Evolutionary conservation across 805 yeast genomes (phyloP).

Genomic region (Yamadazyma nakazawae): DNA sequence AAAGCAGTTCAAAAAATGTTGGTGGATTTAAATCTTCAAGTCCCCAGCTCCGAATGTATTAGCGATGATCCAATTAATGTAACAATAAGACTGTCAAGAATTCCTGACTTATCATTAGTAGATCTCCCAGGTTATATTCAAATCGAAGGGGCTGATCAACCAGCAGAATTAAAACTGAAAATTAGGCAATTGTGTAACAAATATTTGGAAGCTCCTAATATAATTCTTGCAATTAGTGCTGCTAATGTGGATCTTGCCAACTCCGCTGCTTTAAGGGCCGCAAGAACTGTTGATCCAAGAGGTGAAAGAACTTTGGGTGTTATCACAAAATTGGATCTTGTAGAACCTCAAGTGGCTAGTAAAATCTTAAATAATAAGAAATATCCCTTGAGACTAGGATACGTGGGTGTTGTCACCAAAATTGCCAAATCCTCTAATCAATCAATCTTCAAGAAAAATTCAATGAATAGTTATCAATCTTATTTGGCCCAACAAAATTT

Average conservation of each 20-base stretch:
- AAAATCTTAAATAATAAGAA: conserved; percentile 67
- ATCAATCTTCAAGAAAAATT: conserved; percentile 46
- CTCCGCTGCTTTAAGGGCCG: conserved; percentile 89
- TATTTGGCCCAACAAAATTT: conserved; percentile 65
- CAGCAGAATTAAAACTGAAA: conserved; percentile 71
- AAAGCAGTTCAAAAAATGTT: conserved; percentile 83
- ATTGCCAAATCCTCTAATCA: conserved; percentile 44
- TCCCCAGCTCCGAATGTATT: conserved; percentile 79
- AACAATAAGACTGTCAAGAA: conserved; percentile 82
- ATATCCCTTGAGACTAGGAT: conserved; percentile 93
- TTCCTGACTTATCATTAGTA: conserved; percentile 86
- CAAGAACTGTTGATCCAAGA: conserved; percentile 83
- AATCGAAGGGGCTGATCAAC: conserved; percentile 95
- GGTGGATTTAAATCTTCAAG: conserved; percentile 87
- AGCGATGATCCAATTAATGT: conserved; percentile 93
- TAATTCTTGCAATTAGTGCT: conserved; percentile 91
- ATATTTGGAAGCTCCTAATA: conserved; percentile 87
- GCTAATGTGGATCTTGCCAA: conserved; percentile 98
- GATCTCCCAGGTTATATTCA: conserved; percentile 98
- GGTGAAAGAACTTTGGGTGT: conserved; percentile 98
- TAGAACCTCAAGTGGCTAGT: conserved; percentile 71
- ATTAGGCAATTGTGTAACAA: conserved; percentile 79
- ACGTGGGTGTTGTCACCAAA: conserved; percentile 95
- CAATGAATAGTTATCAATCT: conserved; percentile 53
- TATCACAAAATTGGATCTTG: conserved; percentile 88